Evolutionary conservation across 2,329 filamentous ascomycete species (phyloP).

Genomic region (Penicillium sp.): DNA sequence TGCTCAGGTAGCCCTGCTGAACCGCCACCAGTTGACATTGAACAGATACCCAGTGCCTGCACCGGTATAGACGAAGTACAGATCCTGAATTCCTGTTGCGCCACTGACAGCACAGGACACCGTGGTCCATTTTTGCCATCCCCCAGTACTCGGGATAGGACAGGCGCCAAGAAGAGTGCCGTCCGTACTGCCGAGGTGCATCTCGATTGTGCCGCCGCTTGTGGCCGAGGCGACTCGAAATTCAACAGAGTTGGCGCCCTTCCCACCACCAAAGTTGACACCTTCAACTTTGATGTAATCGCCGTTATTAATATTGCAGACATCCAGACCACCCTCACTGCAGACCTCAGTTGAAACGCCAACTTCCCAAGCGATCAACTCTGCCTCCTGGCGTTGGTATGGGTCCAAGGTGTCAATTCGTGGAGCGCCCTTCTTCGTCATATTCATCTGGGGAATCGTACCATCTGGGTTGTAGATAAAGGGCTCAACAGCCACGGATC

Average conservation of each 20-base stretch:
- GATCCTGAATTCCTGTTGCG: background rate
- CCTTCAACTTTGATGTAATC: background rate
- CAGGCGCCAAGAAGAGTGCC: background rate
- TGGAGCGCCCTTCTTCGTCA: background rate
- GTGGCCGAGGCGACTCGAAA: background rate
- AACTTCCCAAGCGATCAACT: background rate
- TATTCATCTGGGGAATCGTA: background rate
- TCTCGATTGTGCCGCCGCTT: background rate
- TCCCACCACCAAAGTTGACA: background rate
- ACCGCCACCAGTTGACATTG: constrained; percentile 1
- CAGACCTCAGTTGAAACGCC: background rate
- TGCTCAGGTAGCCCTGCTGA: background rate
- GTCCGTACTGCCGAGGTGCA: background rate
- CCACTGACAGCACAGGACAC: background rate
- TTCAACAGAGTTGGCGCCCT: background rate
- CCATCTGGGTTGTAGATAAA: background rate
- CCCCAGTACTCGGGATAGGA: background rate
- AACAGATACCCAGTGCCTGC: background rate
- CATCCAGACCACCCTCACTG: background rate
- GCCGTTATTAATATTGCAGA: background rate
- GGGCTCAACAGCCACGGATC: background rate
- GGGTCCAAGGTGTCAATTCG: background rate
- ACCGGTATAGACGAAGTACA: background rate
- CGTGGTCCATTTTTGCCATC: background rate
- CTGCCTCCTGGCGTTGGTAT: background rate